A percentile compares a stretch with the other conserved stretches of the same genome.
Evolutionary conservation across 1,284 basidiomycete species (phyloP).

Genomic region (Psilocybe mexicana): DNA sequence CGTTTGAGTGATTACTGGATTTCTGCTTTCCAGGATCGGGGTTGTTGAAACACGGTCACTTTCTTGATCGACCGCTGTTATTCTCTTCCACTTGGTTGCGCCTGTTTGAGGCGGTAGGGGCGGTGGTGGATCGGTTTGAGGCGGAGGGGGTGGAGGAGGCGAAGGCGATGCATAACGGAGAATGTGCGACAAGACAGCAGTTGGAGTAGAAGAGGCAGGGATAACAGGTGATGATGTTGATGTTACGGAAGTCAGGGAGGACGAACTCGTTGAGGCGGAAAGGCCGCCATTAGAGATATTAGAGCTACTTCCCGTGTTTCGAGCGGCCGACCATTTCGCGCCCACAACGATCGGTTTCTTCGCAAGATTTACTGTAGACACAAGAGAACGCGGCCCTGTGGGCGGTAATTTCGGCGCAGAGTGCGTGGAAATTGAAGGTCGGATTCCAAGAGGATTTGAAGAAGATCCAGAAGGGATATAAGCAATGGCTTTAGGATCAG

Average conservation of each 20-base stretch:
- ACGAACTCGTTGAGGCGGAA: constrained; percentile 12
- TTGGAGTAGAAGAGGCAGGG: constrained; percentile 15
- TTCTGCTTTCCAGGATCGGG: neutral
- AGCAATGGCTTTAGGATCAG: constrained; percentile 37
- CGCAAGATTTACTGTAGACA: constrained; percentile 1
- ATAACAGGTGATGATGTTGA: constrained; percentile 10
- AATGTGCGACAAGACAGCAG: constrained; percentile 30
- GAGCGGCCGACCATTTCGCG: constrained; percentile 30
- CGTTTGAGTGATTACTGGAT: neutral
- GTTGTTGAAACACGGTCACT: neutral
- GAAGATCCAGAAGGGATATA: constrained; percentile 41
- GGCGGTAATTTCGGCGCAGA: constrained; percentile 14
- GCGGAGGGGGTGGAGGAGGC: constrained; percentile 30
- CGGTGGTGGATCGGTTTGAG: constrained; percentile 12
- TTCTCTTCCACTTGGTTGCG: constrained; percentile 30
- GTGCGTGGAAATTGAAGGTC: constrained; percentile 28
- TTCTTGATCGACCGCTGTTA: constrained; percentile 17
- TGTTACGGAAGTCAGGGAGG: constrained; percentile 8
- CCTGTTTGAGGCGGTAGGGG: constrained; percentile 10
- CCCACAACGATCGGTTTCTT: constrained; percentile 37
- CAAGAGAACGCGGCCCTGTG: constrained; percentile 22
- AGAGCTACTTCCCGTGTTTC: constrained; percentile 12
- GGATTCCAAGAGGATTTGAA: constrained; percentile 52
- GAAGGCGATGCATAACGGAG: constrained; percentile 37
- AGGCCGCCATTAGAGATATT: neutral